Base-by-base conservation (phyloP, 345 rosid genomes). In the Chamaenerion angustifolium region DNA sequence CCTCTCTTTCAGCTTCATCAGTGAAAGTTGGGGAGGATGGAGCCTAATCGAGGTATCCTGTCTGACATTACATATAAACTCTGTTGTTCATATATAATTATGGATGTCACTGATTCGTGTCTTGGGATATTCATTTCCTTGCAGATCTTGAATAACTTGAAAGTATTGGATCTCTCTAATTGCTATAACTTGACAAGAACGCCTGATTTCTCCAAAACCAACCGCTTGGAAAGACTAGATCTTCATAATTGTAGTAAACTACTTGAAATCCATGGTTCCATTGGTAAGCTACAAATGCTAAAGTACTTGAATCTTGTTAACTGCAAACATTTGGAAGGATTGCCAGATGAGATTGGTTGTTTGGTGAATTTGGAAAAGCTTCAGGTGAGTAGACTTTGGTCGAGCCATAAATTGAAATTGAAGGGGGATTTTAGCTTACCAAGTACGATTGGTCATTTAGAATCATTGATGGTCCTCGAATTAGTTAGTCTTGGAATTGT, bases 81-180 rank as follows among this genome's bases (percentile, higher is more conserved):
- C 12, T 13, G 11, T 31, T 51, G 11, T 12, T 52, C 1, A 31
- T 12, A 15, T 16, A 4, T 53, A 6, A 53, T 18, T 9, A 7
- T n/a, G 8, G 7, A 15, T 16, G 12, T 41, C 2, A 21, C 16
- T 42, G 16, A 5, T 8, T 37, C 6, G 16, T 4, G 4, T 5
- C 1, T 12, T 9, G 0, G 10, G 1, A 4, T 4, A 11, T 42
- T 9, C 17, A 2, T 23, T 0, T 13, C 23, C 11, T n/a, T 37
- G 11, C 5, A 55, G 58, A 45, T 44, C 49, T 0, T 13, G 52
- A 25, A 49, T 49, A 14, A 10, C 12, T 55, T 55, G 25, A 55
- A 44, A 18, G 58, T 44, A 14, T 15, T 55, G 15, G 58, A 55
- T 55, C 48, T 55, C 42, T 43, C 58, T 2, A 2, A 18, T 0